Percentiles rank a stretch among this genome's conserved stretches.
phyloP scores from a whole-genome alignment of 2,329 filamentous ascomycete genomes.

The Sordariomycetes sp. region DNA sequence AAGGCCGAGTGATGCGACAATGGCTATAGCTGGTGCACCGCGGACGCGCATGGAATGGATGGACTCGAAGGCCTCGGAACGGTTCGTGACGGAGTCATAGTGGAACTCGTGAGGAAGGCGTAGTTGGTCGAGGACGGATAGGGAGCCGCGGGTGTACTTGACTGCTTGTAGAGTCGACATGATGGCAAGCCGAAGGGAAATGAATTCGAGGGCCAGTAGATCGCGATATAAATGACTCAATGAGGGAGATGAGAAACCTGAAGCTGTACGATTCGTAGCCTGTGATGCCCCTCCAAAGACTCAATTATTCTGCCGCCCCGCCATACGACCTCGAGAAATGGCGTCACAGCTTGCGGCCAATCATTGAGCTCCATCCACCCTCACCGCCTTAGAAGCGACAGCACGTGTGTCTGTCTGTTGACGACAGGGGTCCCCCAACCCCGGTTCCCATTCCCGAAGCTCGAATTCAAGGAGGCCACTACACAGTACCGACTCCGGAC shows the following conservation, averaged over 20 bases:
- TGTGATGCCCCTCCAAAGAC: not conserved
- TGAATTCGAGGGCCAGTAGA: not conserved
- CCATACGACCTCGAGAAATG: not conserved
- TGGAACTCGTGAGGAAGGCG: conserved; percentile 70
- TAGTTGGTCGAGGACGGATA: conserved; percentile 78
- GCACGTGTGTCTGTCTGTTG: not conserved
- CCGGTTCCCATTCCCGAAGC: no score
- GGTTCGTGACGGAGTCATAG: conserved; percentile 63
- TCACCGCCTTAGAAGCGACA: not conserved
- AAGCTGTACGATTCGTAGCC: no score
- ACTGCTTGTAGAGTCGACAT: conserved; percentile 66
- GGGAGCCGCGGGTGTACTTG: conserved; percentile 61
- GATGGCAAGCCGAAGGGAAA: conserved; percentile 1
- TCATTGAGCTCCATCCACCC: not conserved
- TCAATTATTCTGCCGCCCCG: conserved; percentile 2
- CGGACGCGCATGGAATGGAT: conserved; percentile 73
- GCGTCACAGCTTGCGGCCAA: conserved; percentile 1
- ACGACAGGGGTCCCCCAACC: not conserved
- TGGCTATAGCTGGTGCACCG: conserved; percentile 88
- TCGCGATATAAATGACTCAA: no score
- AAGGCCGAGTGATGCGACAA: conserved; percentile 85
- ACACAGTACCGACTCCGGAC: no score
- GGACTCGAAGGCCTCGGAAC: conserved; percentile 71
- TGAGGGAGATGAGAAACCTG: no score
- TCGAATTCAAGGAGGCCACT: no score